Evolutionary conservation across 257 asterid species (phyloP).

Genomic region (Solanum sitiens): DNA sequence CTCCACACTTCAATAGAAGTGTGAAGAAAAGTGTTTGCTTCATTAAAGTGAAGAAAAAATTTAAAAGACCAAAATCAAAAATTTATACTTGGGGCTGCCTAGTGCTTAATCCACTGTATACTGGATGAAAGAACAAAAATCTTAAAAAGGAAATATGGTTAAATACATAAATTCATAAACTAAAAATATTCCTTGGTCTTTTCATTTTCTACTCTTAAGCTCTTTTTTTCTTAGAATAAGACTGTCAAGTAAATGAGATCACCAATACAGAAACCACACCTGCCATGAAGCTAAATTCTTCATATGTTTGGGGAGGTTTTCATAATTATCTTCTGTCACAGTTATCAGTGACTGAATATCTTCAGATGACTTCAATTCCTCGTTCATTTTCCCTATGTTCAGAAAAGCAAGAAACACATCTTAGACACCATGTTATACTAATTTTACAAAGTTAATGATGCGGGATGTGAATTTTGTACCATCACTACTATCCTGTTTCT

Average conservation of each 20-base stretch:
- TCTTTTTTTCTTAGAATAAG: not conserved
- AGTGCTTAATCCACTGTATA: not conserved
- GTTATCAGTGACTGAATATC: constrained; percentile 22
- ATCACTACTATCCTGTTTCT: constrained; percentile 10
- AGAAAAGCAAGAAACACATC: constrained; percentile 1
- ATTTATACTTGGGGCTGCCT: not conserved
- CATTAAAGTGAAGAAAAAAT: not conserved
- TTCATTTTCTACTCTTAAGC: not conserved
- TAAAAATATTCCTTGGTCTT: not conserved
- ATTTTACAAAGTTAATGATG: not conserved
- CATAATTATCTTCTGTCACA: constrained; percentile 59
- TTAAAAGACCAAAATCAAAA: not conserved
- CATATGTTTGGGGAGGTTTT: constrained; percentile 67
- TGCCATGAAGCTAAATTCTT: constrained; percentile 72
- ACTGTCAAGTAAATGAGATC: not conserved
- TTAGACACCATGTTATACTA: not conserved
- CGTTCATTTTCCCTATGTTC: constrained; percentile 17
- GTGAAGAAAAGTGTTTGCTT: not conserved
- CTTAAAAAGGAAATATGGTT: not conserved
- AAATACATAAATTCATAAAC: not conserved
- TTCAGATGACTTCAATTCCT: constrained; percentile 14
- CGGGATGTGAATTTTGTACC: constrained; percentile 15
- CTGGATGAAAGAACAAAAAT: not conserved
- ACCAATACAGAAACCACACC: constrained; percentile 28
- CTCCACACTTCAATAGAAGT: not conserved